Percentiles rank a stretch among this genome's conserved stretches.
Conservation (phyloP, 2,329 filamentous ascomycete genomes). For the Phoma sp. region DNA sequence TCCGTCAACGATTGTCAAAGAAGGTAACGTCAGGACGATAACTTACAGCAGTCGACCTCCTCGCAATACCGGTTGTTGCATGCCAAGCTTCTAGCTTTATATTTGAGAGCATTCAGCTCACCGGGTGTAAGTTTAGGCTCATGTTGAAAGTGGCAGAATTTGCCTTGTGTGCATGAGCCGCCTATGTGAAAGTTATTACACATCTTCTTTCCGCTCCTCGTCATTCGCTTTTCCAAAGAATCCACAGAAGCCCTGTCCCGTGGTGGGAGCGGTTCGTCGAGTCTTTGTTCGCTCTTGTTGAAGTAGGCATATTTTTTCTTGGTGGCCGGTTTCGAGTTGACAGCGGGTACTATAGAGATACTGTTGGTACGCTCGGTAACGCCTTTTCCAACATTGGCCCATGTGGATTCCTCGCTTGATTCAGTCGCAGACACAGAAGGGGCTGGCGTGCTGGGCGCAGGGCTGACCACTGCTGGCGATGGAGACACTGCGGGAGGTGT, state of each 20-base stretch:
- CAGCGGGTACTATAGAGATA: conserved; percentile 46
- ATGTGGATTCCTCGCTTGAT: conserved; percentile 26
- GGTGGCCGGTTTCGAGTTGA: conserved; percentile 23
- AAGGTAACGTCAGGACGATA: too few relatives aligned
- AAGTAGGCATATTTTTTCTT: conserved; percentile 49
- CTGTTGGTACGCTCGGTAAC: conserved; percentile 36
- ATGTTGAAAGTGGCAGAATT: conserved; percentile 52
- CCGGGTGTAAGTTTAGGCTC: conserved; percentile 46
- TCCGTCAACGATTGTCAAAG: not conserved
- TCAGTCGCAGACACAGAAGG: conserved; percentile 25
- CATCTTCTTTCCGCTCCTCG: conserved; percentile 38
- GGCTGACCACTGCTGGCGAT: conserved; percentile 15
- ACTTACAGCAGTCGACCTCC: conserved; percentile 51
- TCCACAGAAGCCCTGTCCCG: conserved; percentile 31
- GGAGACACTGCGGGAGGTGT: conserved; percentile 22
- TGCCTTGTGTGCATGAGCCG: conserved; percentile 48
- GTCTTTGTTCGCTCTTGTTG: conserved; percentile 51
- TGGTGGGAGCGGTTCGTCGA: conserved; percentile 49
- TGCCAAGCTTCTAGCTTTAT: conserved; percentile 49
- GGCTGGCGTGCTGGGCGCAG: conserved; percentile 29
- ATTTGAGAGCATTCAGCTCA: conserved; percentile 50
- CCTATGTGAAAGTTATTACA: conserved; percentile 46
- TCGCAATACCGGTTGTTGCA: conserved; percentile 50
- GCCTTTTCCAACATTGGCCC: conserved; percentile 52
- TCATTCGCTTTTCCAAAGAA: conserved; percentile 41